Evolutionary conservation across 805 yeast genomes (phyloP), one percentile per base, ranked within the genome.

Genomic region (Saccharomyces mikatae): DNA sequence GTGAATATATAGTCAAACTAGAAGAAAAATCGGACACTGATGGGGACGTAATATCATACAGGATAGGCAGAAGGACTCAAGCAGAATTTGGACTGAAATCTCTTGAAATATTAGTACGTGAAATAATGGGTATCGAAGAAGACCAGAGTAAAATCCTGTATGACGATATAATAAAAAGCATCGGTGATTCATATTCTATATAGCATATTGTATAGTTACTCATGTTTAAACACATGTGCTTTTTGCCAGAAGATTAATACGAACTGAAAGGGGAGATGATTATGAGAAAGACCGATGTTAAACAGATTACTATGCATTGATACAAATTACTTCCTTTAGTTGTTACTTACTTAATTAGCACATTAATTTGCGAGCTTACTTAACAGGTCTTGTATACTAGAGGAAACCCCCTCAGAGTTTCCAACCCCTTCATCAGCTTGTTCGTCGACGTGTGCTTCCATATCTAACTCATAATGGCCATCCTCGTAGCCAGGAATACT

Each of bases 321-420:
- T 26, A 46, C 21, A 27, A 31, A 6, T 31, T 31, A 14, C 14
- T n/a, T 31, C 36, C 36, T 36, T 6, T 6, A n/a, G 6, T 17
- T 36, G 6, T 21, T 36, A 21, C 24, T 36, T 36, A 17, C 44
- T 36, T 17, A 17, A 17, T 24, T 8, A 17, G 11, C 24, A 17
- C 21, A 47, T 60, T 53, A 69, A 53, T 59, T 66, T 9, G 73
- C 71, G 44, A 69, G 56, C 53, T 64, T 68, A 58, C 71, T 69
- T 50, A 69, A 57, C 41, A 69, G 52, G 52, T 69, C 73, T 50
- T 69, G 73, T 44, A 69, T 68, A 52, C 62, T 68, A 1, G 72
- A 68, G 1, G 72, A 64, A 10, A 69, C 66, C 11, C 60, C 55
- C 21, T 57, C 51, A n/a, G 58, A 36, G 6, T 61, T 60, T 51